Conservation (phyloP, 2,329 filamentous ascomycete genomes). For the Meredithiella fracta region DNA sequence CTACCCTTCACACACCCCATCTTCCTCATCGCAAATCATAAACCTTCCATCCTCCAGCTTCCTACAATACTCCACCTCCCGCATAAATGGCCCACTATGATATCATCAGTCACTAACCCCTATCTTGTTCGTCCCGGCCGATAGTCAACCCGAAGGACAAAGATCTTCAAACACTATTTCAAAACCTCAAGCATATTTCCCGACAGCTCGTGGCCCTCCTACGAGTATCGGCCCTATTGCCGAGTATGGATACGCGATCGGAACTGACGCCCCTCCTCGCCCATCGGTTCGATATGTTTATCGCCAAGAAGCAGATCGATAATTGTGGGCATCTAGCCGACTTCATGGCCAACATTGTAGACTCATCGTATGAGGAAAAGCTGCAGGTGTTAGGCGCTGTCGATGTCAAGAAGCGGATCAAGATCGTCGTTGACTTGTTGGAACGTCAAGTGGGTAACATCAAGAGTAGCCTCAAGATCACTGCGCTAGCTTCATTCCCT, state of each 20-base stretch:
- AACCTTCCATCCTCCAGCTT: background rate
- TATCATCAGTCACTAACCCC: conserved; percentile 8
- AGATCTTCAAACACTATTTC: conserved; percentile 54
- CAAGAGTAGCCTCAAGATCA: conserved; percentile 76
- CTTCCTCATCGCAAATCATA: background rate
- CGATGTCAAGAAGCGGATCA: conserved; percentile 60
- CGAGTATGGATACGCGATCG: conserved; percentile 45
- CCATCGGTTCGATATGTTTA: conserved; percentile 72
- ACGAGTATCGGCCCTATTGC: conserved; percentile 68
- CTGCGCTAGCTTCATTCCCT: conserved; percentile 53
- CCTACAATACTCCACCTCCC: background rate
- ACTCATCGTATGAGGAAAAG: conserved; percentile 80
- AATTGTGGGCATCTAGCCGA: conserved; percentile 81
- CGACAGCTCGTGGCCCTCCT: conserved; percentile 74
- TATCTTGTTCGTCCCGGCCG: background rate
- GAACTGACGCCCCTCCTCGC: conserved; percentile 71
- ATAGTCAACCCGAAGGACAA: conserved; percentile 28
- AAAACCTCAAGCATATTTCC: conserved; percentile 66
- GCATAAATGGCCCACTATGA: conserved; percentile 1
- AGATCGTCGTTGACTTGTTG: conserved; percentile 68
- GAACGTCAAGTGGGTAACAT: conserved; percentile 68
- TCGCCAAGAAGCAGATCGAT: conserved; percentile 60
- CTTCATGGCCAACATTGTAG: conserved; percentile 89
- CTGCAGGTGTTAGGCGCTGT: conserved; percentile 69
- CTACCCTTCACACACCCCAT: background rate